Percentiles rank a stretch among this genome's conserved stretches.
Evolutionary conservation across 768 basidiomycete genomes (phyloP).

Genomic region (Daedaleopsis sinensis): DNA sequence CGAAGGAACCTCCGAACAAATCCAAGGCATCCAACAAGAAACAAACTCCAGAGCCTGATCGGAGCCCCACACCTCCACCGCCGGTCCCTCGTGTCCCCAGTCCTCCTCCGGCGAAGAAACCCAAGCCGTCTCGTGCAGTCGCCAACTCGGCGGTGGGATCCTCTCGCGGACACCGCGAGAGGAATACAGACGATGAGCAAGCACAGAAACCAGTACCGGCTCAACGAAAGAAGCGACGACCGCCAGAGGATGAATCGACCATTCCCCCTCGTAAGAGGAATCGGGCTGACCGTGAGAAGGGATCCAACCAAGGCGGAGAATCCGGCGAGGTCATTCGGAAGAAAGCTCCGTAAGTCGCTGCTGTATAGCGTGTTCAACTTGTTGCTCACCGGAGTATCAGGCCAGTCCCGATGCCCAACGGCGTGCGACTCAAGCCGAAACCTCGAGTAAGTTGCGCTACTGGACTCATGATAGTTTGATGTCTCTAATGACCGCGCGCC

Average conservation of each 20-base stretch:
- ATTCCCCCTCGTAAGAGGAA: background rate
- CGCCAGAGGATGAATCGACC: background rate
- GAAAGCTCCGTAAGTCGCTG: background rate
- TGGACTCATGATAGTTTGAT: background rate
- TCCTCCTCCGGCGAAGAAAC: background rate
- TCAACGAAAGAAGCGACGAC: background rate
- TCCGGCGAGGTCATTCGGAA: background rate
- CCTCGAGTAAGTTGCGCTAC: background rate
- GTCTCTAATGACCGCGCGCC: background rate
- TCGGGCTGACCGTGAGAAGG: background rate
- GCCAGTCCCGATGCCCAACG: slow-evolving; percentile 1
- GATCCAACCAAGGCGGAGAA: background rate
- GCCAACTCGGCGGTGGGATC: too few species aligned
- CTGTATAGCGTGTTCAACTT: background rate
- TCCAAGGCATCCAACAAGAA: background rate
- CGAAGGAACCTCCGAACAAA: background rate
- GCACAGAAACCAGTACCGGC: too few species aligned
- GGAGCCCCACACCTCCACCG: background rate
- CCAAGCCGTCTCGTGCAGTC: too few species aligned
- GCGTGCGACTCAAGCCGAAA: slow-evolving; percentile 1
- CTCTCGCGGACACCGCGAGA: too few species aligned
- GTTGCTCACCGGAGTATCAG: background rate
- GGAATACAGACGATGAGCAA: too few species aligned
- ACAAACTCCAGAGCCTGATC: background rate
- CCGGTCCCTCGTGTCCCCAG: background rate